Evolutionary conservation across 495 filamentous ascomycete genomes (phyloP), one percentile per base, ranked within the genome.

Genomic region (Trichoderma reesei): DNA sequence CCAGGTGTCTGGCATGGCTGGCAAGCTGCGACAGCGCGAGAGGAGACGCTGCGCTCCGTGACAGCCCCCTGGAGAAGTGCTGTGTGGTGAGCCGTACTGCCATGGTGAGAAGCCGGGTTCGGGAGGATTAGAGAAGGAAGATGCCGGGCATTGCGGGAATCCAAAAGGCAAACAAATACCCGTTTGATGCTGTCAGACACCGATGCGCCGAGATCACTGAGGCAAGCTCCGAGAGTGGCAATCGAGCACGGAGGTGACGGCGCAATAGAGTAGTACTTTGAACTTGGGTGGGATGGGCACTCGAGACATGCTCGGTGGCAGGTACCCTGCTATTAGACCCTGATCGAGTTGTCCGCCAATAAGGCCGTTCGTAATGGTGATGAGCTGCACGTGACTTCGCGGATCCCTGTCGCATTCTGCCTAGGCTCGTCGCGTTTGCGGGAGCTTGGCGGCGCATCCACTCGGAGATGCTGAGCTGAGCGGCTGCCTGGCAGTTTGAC

Each of bases 1-100:
- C 88, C 61, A 90, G 78, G 67, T 75, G 74, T 67, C 83, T 74
- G 51, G 65, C 65, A 67, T 81, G 80, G 63, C 68, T 63, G 34
- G 65, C 16, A 16, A 64, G 39, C 48, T 60, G 31, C 8, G 61
- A 31, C 38, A 61, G 60, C 63, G 61, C 46, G 48, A 61, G 18
- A 11, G 10, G 10, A 18, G 60, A 20, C 3, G 34, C 59, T 62
- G 66, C 34, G 36, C 42, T 63, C 38, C 44, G 62, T 48, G 60
- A 64, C 41, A 62, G n/a, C 3, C 41, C n/a, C 42, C 38, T 63
- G 39, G 61, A 3, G 41, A 62, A 34, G 3, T 62, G 61, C 33
- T 34, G 18, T 7, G 37, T 31, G 39, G 61, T n/a, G 18, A 42
- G 18, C 20, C 61, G 20, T 33, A 44, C 31, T 33, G 61, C 61